phyloP scores from a whole-genome alignment of 306 rosid genomes.

The Adenanthera pavonina region DNA sequence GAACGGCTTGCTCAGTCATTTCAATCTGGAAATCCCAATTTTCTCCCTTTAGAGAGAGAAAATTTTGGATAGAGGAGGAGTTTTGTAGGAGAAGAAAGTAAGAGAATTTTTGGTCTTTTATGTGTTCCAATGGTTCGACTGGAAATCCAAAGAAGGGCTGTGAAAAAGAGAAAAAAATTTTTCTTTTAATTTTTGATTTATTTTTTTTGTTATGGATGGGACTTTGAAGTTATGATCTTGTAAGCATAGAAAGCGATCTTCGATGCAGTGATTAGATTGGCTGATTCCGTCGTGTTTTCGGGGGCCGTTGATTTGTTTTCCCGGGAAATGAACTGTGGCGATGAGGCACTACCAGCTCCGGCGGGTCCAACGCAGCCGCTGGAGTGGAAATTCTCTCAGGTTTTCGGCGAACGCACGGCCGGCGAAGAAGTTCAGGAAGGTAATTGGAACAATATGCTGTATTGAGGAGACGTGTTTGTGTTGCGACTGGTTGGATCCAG shows the following conservation, averaged over 20 bases:
- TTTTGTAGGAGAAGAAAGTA: constrained; percentile 43
- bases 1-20: constrained; percentile 55
- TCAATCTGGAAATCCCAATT: constrained; percentile 52
- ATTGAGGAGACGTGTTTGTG: constrained; percentile 17
- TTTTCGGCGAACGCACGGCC: constrained; percentile 95
- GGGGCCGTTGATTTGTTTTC: constrained; percentile 54
- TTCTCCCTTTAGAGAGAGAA: constrained; percentile 77
- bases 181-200: not conserved
- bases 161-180: constrained; percentile 39
- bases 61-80: constrained; percentile 33
- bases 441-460: constrained; percentile 41
- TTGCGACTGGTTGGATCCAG: constrained; percentile 70
- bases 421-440: constrained; percentile 99
- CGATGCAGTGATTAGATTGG: constrained; percentile 72
- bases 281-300: constrained; percentile 44
- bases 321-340: constrained; percentile 85
- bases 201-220: constrained; percentile 47
- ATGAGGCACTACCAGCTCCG: constrained; percentile 89
- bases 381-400: constrained; percentile 99
- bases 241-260: constrained; percentile 77
- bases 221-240: constrained; percentile 69
- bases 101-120: constrained; percentile 48
- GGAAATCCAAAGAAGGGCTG: constrained; percentile 56
- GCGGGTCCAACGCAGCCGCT: constrained; percentile 70
- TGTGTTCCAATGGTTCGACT: constrained; percentile 78